Conservation (phyloP, 2,329 filamentous ascomycete species). For the Samsoniella hepiali region DNA sequence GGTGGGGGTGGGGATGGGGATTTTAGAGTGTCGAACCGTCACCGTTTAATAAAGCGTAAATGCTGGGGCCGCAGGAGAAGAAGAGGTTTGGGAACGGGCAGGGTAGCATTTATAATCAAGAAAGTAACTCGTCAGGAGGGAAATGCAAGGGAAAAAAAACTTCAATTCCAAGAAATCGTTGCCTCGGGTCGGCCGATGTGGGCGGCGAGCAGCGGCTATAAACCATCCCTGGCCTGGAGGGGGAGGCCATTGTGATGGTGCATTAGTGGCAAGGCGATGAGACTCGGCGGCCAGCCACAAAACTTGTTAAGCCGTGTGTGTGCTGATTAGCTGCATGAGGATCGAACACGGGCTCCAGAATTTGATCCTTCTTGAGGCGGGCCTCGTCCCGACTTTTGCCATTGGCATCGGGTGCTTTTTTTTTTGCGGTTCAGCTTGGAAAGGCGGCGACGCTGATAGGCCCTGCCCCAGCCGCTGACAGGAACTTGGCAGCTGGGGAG, state of each 20-base stretch:
- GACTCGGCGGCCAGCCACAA: neutral
- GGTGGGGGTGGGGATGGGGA: conserved; percentile 4
- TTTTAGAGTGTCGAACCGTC: neutral
- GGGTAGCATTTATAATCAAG: neutral
- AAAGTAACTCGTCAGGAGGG: neutral
- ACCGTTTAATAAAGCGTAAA: neutral
- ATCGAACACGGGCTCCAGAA: neutral
- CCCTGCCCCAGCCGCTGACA: neutral
- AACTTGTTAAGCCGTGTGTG: neutral
- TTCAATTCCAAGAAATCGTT: neutral
- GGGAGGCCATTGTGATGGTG: neutral
- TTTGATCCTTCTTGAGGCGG: neutral
- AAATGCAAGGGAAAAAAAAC: neutral
- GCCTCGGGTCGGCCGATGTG: conserved; percentile 17
- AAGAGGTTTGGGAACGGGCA: neutral
- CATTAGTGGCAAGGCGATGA: conserved; percentile 1
- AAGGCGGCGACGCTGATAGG: conserved; percentile 7
- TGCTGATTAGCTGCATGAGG: neutral
- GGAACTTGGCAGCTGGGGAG: neutral
- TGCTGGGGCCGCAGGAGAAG: neutral
- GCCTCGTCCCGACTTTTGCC: conserved; percentile 14
- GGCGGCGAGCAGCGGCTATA: conserved; percentile 11
- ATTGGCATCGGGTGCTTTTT: neutral
- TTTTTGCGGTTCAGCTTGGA: neutral
- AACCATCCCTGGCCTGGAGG: neutral